Conservation (phyloP, 2,329 filamentous ascomycete species). For the Stachybotrys chlorohalonatus region DNA sequence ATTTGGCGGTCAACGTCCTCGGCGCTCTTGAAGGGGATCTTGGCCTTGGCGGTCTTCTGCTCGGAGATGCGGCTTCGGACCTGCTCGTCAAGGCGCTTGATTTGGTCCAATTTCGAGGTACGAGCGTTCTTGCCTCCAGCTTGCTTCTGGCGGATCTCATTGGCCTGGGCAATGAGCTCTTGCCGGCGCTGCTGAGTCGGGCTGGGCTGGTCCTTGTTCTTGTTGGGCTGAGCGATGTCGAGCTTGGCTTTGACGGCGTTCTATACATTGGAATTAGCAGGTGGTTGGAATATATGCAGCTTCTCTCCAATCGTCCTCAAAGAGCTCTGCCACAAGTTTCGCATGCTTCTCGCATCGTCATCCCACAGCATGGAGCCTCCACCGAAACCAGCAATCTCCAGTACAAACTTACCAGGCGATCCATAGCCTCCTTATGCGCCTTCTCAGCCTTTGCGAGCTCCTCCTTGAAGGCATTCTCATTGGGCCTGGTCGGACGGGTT, state of each 20-base stretch:
- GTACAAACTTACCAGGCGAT: constrained; percentile 33
- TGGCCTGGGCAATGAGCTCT: constrained; percentile 75
- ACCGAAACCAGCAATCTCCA: not conserved
- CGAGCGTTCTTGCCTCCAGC: constrained; percentile 78
- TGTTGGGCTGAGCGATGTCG: constrained; percentile 67
- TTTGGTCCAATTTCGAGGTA: constrained; percentile 71
- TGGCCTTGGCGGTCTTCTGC: constrained; percentile 76
- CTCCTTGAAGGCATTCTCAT: constrained; percentile 77
- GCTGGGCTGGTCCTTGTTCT: constrained; percentile 68
- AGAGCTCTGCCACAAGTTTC: too few relatives aligned
- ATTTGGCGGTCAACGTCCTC: constrained; percentile 87
- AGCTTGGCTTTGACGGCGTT: constrained; percentile 83
- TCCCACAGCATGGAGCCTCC: too few relatives aligned
- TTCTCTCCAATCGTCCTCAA: too few relatives aligned
- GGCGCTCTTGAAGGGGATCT: constrained; percentile 74
- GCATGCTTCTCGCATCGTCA: too few relatives aligned
- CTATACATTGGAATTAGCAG: constrained; percentile 33
- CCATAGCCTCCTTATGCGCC: constrained; percentile 70
- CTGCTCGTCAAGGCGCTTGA: constrained; percentile 85
- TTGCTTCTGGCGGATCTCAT: constrained; percentile 80
- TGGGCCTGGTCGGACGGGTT: constrained; percentile 72
- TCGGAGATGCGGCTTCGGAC: constrained; percentile 77
- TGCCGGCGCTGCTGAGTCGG: constrained; percentile 74
- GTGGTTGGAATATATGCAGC: not conserved
- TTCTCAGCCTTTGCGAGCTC: constrained; percentile 76